A percentile compares a stretch with the other conserved stretches of the same genome.
These are phyloP conservation scores for Phytophthora crassamura DNA, from an alignment of 352 stramenopile genomes.

Conservation along the genomic window DNA sequence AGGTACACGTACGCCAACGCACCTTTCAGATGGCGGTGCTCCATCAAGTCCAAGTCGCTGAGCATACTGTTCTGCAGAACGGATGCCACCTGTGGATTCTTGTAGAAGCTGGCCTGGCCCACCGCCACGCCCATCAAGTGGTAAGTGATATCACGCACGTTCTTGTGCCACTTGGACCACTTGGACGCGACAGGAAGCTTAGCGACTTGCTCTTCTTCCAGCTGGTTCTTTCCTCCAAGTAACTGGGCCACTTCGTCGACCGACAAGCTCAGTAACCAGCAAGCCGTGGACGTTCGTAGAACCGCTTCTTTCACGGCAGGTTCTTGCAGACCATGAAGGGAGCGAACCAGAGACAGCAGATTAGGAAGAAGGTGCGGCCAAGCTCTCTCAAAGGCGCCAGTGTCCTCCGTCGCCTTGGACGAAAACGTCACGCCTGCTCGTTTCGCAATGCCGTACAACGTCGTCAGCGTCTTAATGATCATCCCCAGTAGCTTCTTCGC, in stretches of 20 bases:
- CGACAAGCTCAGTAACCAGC: slow-evolving; percentile 75
- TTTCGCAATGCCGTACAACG: slow-evolving; percentile 80
- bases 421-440: slow-evolving; percentile 43
- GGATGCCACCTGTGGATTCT: slow-evolving; percentile 45
- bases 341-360: slow-evolving; percentile 59
- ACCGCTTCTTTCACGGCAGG: slow-evolving; percentile 59
- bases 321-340: slow-evolving; percentile 65
- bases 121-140: slow-evolving; percentile 77
- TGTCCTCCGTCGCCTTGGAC: slow-evolving; percentile 25
- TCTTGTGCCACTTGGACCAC: slow-evolving; percentile 86
- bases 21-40: slow-evolving; percentile 79
- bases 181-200: slow-evolving; percentile 56
- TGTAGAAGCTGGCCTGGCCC: slow-evolving; percentile 58
- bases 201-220: slow-evolving; percentile 71
- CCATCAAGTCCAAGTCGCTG: slow-evolving; percentile 68
- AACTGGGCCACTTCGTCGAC: slow-evolving; percentile 80
- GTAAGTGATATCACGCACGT: slow-evolving; percentile 79
- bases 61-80: slow-evolving; percentile 72
- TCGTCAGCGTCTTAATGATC: slow-evolving; percentile 80
- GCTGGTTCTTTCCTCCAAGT: slow-evolving; percentile 74
- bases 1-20: slow-evolving; percentile 73
- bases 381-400: slow-evolving; percentile 53
- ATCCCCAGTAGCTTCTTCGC: slow-evolving; percentile 56
- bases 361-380: slow-evolving; percentile 83
- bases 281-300: slow-evolving; percentile 61